Base-by-base conservation (phyloP, 371 early-diverging fungal genomes). In the Phascolomyces articulosus region DNA sequence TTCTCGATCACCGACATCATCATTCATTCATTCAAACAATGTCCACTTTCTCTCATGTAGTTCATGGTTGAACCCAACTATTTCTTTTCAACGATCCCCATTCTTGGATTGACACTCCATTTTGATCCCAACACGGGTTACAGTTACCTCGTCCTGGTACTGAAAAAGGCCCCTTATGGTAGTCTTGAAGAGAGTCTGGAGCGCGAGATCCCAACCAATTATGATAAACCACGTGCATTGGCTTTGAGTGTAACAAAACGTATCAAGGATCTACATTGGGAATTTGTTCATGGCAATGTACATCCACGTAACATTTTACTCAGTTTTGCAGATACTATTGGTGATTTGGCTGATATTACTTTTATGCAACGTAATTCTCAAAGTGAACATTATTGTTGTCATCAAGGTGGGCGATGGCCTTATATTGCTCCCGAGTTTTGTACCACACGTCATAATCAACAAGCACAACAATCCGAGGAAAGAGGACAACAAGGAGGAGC, bases 191-290 rank as follows among this genome's bases (percentile, higher is more conserved):
- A 65, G 18, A 63, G 68, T 28, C 63, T 79, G 13, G 67, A 71
- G 41, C 56, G 60, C 23, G 73, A 73, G 6, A 62, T 69, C 8
- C 77, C 80, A 4, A 59, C 51, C 20, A 66, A 70, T 40, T 79
- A 79, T 62, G 56, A 65, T n/a, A 75, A 74, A 44, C 70, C 73
- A 8, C 70, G 71, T 7, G 53, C 62, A 58, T 57, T 77, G 23
- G 80, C 80, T 0, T 68, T 79, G 31, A 73, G 73, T 49, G 69
- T 79, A 24, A 77, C 80, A 7, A 79, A 79, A 47, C 67, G 70
- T 16, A 62, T 79, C 27, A 79, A 79, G 56, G 77, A 79, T 56
- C 49, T 79, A 3, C 80, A 79, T 26, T 79, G 80, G 80, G 74
- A 68, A 26, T 79, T 71, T 40, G 64, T 79, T 16, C 80, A 79